These are phyloP conservation scores for Trypanosoma brucei DNA, from an alignment of 208 protist species.

Conservation along the genomic window DNA sequence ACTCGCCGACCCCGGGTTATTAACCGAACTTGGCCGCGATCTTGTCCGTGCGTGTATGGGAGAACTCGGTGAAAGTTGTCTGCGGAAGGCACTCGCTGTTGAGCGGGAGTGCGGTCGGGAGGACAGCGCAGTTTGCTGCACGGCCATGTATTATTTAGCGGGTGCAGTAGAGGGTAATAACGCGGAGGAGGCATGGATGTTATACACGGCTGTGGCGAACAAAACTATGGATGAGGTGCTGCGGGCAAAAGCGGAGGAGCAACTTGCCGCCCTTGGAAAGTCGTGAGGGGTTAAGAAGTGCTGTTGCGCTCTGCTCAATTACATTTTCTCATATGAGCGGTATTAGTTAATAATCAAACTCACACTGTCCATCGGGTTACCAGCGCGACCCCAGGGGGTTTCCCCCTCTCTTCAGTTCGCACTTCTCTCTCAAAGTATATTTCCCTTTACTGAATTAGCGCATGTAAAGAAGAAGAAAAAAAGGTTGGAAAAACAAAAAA, in stretches of 20 bases:
- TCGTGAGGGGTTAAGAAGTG: slow-evolving; percentile 1
- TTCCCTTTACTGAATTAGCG: slow-evolving; percentile 2
- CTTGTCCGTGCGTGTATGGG: slow-evolving; percentile 36
- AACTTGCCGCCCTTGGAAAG: slow-evolving; percentile 35
- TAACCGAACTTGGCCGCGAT: slow-evolving; percentile 71
- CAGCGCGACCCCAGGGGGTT: too few species aligned
- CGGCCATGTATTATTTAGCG: slow-evolving; percentile 60
- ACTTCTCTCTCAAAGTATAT: slow-evolving; percentile 17
- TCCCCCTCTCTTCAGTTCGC: slow-evolving; percentile 1
- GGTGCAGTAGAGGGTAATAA: slow-evolving; percentile 42
- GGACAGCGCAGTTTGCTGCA: slow-evolving; percentile 17
- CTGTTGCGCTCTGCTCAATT: neutral
- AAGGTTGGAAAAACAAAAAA: neutral
- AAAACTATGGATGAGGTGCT: slow-evolving; percentile 47
- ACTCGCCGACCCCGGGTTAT: slow-evolving; percentile 54
- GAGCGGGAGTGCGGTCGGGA: slow-evolving; percentile 16
- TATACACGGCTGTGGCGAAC: slow-evolving; percentile 40
- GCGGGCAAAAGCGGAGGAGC: slow-evolving; percentile 66
- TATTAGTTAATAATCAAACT: slow-evolving; percentile 7
- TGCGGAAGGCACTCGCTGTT: slow-evolving; percentile 48
- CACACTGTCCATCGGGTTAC: neutral
- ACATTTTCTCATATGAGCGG: slow-evolving; percentile 4
- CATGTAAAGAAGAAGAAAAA: neutral
- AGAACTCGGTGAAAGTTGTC: slow-evolving; percentile 40
- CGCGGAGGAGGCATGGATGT: slow-evolving; percentile 42